Conservation (phyloP, 352 stramenopile genomes). For the Stramenopiles sp. region DNA sequence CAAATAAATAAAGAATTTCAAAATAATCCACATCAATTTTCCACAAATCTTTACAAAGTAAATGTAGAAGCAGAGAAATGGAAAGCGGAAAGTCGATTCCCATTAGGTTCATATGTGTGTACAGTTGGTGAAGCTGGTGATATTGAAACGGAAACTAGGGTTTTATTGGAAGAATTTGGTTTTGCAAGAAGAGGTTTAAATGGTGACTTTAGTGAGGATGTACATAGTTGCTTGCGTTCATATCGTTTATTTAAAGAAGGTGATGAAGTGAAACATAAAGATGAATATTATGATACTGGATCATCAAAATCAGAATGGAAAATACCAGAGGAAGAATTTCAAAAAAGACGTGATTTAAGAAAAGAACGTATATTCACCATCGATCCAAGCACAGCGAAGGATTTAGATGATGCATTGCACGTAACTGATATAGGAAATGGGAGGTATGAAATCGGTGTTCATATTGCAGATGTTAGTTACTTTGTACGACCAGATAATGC, state of each 20-base stretch:
- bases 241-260: conserved; percentile 24
- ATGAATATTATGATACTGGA: conserved; percentile 21
- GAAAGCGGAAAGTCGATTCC: conserved; percentile 30
- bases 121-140: conserved; percentile 27
- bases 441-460: conserved; percentile 71
- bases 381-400: conserved; percentile 79
- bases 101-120: conserved; percentile 23
- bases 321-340: conserved; percentile 50
- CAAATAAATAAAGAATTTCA: not conserved
- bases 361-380: conserved; percentile 83
- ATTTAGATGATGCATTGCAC: conserved; percentile 88
- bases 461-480: conserved; percentile 94
- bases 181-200: conserved; percentile 31
- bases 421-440: conserved; percentile 42
- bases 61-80: conserved; percentile 19
- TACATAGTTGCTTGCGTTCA: conserved; percentile 11
- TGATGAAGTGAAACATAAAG: conserved; percentile 47
- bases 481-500: conserved; percentile 65
- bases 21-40: not conserved
- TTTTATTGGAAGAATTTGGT: conserved; percentile 60
- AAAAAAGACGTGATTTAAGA: conserved; percentile 64
- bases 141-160: conserved; percentile 65
- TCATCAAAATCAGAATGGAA: conserved; percentile 28
- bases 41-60: not conserved
- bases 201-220: conserved; percentile 33